These are phyloP conservation scores for Cucumis hystrix DNA, from an alignment of 306 rosid genomes.

Conservation along the genomic window DNA sequence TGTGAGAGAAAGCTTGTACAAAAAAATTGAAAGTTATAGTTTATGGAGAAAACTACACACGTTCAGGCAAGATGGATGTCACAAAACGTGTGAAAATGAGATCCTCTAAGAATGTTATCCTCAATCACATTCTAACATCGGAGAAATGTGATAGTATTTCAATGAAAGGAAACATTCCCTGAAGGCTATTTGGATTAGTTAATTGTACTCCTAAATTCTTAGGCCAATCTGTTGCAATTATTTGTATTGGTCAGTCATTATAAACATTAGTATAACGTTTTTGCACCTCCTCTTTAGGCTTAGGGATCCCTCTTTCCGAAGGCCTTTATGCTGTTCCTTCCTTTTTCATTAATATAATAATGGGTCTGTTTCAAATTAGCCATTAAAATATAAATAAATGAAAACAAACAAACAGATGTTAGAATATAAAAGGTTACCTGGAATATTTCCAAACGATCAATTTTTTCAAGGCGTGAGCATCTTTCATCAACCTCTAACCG, in stretches of 20 bases:
- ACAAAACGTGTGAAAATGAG: background rate
- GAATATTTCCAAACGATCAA: constrained; percentile 67
- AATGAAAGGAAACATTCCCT: background rate
- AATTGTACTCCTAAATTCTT: background rate
- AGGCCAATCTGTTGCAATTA: background rate
- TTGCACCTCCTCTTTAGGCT: background rate
- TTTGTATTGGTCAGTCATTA: background rate
- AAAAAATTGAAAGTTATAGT: background rate
- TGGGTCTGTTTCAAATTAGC: background rate
- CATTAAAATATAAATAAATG: background rate
- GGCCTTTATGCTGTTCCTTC: background rate
- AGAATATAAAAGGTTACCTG: constrained; percentile 30
- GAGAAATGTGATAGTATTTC: background rate
- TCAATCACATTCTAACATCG: background rate
- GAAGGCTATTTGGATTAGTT: background rate
- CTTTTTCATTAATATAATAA: background rate
- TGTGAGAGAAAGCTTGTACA: background rate
- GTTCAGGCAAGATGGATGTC: background rate
- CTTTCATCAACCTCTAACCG: constrained; percentile 88
- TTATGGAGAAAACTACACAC: background rate
- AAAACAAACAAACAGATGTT: background rate
- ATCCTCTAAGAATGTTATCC: background rate
- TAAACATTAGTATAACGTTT: background rate
- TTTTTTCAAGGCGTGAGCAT: constrained; percentile 77
- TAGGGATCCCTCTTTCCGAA: background rate